These are phyloP conservation scores for Colletotrichum sublineola DNA, from an alignment of 2,329 filamentous ascomycete species.

Conservation along the genomic window DNA sequence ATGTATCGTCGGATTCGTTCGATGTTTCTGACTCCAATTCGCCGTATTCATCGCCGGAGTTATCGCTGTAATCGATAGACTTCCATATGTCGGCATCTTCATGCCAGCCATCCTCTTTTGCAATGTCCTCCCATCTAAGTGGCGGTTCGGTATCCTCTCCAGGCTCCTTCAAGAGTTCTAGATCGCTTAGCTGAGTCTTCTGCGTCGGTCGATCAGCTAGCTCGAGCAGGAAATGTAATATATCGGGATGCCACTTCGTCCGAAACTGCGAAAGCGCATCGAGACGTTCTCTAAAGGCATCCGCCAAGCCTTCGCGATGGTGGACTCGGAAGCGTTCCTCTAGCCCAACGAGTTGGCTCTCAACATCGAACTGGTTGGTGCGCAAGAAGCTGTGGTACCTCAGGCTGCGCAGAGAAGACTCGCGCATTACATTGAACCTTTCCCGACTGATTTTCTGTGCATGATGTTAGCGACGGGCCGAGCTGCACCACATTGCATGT, in stretches of 20 bases:
- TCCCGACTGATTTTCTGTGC: constrained; percentile 47
- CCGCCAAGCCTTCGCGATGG: constrained; percentile 82
- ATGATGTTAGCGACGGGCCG: constrained; percentile 15
- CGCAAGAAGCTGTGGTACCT: constrained; percentile 70
- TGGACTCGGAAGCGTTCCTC: constrained; percentile 89
- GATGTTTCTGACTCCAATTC: constrained; percentile 53
- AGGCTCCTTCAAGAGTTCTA: constrained; percentile 67
- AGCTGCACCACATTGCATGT: constrained; percentile 20
- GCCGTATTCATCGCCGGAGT: constrained; percentile 69
- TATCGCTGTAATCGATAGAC: constrained; percentile 76
- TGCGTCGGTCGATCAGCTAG: constrained; percentile 84
- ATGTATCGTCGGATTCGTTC: constrained; percentile 53
- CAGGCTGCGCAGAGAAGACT: constrained; percentile 64
- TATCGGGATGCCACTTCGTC: constrained; percentile 81
- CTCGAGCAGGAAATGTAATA: constrained; percentile 81
- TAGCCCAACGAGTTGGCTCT: constrained; percentile 75
- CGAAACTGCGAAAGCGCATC: constrained; percentile 67
- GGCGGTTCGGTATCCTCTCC: constrained; percentile 58
- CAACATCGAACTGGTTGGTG: constrained; percentile 82
- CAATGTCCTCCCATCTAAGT: constrained; percentile 84
- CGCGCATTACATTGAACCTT: constrained; percentile 60
- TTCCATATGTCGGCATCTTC: constrained; percentile 78
- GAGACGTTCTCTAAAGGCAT: constrained; percentile 73
- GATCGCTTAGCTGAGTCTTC: constrained; percentile 73
- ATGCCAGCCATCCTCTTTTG: constrained; percentile 80